Evolutionary conservation across 495 filamentous ascomycete species (phyloP).

Genomic region (Penicillium diatomitis): DNA sequence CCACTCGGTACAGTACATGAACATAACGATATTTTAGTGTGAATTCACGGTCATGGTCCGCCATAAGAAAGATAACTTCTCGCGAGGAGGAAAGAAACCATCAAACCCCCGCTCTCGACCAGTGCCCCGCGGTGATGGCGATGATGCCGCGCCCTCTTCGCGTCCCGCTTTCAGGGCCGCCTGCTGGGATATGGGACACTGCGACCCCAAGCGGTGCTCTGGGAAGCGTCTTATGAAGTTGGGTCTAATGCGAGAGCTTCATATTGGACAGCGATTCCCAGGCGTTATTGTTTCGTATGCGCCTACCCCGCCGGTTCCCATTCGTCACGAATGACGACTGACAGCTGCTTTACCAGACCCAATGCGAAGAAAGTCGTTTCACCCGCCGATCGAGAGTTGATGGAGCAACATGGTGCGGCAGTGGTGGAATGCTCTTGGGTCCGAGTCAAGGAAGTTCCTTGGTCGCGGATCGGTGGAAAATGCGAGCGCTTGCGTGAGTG

Average conservation of each 20-base stretch:
- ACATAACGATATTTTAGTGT: not conserved
- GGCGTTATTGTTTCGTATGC: conserved; percentile 80
- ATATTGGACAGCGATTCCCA: conserved; percentile 79
- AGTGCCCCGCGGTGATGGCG: conserved; percentile 34
- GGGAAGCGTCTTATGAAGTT: conserved; percentile 88
- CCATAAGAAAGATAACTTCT: conserved; percentile 86
- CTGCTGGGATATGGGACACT: conserved; percentile 96
- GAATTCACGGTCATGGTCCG: conserved; percentile 56
- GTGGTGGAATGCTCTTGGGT: conserved; percentile 98
- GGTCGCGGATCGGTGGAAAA: conserved; percentile 84
- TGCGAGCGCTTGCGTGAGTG: conserved; percentile 67
- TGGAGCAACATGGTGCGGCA: conserved; percentile 84
- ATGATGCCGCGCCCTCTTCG: conserved; percentile 23
- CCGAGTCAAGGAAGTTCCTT: conserved; percentile 82
- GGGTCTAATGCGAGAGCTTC: conserved; percentile 86
- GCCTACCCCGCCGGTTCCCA: conserved; percentile 3
- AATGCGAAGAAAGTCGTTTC: conserved; percentile 82
- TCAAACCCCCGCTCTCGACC: conserved; percentile 41
- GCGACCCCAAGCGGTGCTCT: conserved; percentile 93
- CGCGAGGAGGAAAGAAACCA: conserved; percentile 58
- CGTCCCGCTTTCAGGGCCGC: conserved; percentile 77
- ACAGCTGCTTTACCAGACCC: conserved; percentile 40
- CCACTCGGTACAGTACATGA: too few relatives aligned
- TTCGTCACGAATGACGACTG: conserved; percentile 1
- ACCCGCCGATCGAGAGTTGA: conserved; percentile 65